Conservation (phyloP, 805 yeast genomes). For the Metahyphopichia silvanorum region DNA sequence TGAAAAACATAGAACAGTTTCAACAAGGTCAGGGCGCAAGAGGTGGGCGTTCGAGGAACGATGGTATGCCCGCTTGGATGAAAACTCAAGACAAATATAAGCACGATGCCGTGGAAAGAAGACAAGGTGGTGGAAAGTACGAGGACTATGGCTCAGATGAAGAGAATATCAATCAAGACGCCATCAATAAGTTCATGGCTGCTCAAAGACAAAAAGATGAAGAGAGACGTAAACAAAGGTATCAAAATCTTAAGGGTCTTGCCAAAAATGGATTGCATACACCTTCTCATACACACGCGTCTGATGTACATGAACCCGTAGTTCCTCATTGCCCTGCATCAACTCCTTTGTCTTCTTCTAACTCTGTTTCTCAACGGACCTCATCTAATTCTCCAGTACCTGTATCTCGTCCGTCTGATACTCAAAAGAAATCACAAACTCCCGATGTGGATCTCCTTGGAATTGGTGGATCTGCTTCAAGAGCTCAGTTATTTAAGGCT, state of each 20-base stretch:
- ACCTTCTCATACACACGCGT: background rate
- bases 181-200: slow-evolving; percentile 36
- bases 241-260: slow-evolving; percentile 12
- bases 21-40: slow-evolving; percentile 25
- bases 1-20: slow-evolving; percentile 60
- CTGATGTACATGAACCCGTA: background rate
- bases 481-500: slow-evolving; percentile 25
- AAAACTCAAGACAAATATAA: slow-evolving; percentile 49
- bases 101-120: slow-evolving; percentile 32
- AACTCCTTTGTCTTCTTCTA: background rate
- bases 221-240: slow-evolving; percentile 27
- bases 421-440: background rate
- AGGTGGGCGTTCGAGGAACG: slow-evolving; percentile 12
- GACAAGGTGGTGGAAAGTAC: slow-evolving; percentile 28
- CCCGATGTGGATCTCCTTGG: slow-evolving; percentile 1
- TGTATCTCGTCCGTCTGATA: background rate
- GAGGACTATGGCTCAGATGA: slow-evolving; percentile 48
- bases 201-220: slow-evolving; percentile 33
- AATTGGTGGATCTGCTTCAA: slow-evolving; percentile 6
- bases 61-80: slow-evolving; percentile 73
- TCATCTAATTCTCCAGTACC: slow-evolving; percentile 6
- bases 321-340: background rate
- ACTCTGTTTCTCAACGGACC: background rate
- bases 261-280: slow-evolving; percentile 6
- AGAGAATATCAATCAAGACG: slow-evolving; percentile 43